Base-by-base conservation (phyloP, 805 yeast genomes). In the Lipomyces chichibuensis region DNA sequence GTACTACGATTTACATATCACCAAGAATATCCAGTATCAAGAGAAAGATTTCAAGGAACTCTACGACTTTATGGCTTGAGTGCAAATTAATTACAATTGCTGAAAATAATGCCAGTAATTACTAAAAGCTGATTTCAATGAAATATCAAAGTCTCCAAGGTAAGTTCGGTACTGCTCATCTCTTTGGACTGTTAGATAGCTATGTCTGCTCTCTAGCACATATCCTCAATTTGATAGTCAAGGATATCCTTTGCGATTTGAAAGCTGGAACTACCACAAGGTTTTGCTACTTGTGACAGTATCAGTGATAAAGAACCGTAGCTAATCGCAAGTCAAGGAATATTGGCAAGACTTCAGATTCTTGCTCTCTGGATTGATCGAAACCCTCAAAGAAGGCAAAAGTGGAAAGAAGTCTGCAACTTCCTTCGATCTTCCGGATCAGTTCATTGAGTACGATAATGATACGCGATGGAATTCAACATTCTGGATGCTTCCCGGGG, bases 361-460 rank as follows among this genome's bases (percentile, higher is more conserved):
- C 53, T 49, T 49, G 53, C 53, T 49, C 23, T 49, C n/a, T 49
- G 53, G 53, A 49, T 49, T n/a, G 53, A 49, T 49, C 53, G 27
- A 14, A 49, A 27, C 53, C 53, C 25, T 17, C 53, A 49, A 14
- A 11, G 53, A 49, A 49, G 53, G 13, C 53, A 49, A 9, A 49
- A 49, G 25, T 49, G 25, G 53, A 49, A 49, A 17, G 53, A 49
- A n/a, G 25, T 49, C 3, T 35, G 17, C 39, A 13, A 37, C 5
- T 20, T 20, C n/a, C 53, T 20, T n/a, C n/a, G 53, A 49, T 49
- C 53, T 49, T 17, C 53, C 53, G 7, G 53, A 49, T 49, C n/a
- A 49, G 53, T 49, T 49, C 53, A 49, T 49, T 20, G 53, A 49
- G 27, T 49, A 49, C n/a, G 53, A 49, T 49, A 5, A n/a, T 17